These are phyloP conservation scores for Mycosarcoma mackinlayi DNA, from an alignment of 1,284 basidiomycete genomes.

Conservation along the genomic window DNA sequence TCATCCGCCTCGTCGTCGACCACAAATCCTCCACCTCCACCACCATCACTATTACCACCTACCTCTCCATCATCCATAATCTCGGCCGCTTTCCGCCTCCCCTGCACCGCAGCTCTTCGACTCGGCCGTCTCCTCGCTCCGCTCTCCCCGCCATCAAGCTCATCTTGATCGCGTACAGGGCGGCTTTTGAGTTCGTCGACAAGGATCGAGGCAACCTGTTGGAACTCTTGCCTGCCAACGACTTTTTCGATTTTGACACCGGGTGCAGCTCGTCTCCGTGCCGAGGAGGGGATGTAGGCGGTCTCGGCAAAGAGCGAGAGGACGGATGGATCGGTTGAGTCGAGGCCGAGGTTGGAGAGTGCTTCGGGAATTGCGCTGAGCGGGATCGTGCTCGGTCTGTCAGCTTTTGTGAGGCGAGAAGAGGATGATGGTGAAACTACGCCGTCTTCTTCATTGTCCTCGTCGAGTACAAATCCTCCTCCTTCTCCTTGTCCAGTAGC, in stretches of 20 bases:
- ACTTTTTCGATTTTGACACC: slow-evolving; percentile 40
- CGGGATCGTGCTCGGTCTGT: slow-evolving; percentile 33
- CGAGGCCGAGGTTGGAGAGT: slow-evolving; percentile 45
- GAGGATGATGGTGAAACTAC: slow-evolving; percentile 2
- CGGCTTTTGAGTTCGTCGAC: slow-evolving; percentile 14
- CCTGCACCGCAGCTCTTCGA: slow-evolving; percentile 28
- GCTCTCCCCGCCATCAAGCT: background rate
- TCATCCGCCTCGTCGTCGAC: slow-evolving; percentile 33
- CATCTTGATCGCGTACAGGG: background rate
- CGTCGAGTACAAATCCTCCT: slow-evolving; percentile 19
- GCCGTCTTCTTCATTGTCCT: slow-evolving; percentile 20
- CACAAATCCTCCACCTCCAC: slow-evolving; percentile 32
- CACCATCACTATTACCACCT: slow-evolving; percentile 5
- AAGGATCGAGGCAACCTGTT: slow-evolving; percentile 43
- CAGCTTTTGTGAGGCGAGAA: background rate
- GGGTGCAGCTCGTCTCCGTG: slow-evolving; percentile 13
- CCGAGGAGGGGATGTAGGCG: slow-evolving; percentile 30
- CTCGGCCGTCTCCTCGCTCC: slow-evolving; percentile 19
- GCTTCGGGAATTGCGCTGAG: slow-evolving; percentile 51
- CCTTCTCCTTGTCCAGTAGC: too few relatives aligned
- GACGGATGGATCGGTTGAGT: slow-evolving; percentile 37
- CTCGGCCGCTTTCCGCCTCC: slow-evolving; percentile 24
- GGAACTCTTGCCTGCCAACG: slow-evolving; percentile 49
- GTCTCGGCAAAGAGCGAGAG: slow-evolving; percentile 46
- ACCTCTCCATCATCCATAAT: slow-evolving; percentile 14